phyloP scores from a whole-genome alignment of 306 rosid genomes.

The Fragaria ananassa region DNA sequence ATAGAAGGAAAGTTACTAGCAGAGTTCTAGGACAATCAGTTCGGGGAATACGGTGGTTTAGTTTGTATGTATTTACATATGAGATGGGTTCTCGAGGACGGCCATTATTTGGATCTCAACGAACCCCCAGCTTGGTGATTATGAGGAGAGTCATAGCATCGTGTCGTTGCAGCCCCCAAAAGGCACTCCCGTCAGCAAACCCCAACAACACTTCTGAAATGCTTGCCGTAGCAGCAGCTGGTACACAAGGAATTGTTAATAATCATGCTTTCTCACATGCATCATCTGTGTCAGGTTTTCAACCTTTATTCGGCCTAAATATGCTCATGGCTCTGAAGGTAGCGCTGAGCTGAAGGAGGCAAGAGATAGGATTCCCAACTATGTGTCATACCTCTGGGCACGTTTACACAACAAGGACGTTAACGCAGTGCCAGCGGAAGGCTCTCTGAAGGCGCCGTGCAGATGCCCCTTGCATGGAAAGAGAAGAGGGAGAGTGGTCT shows the following conservation, averaged over 20 bases:
- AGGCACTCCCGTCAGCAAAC: conserved; percentile 60
- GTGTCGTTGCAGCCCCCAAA: conserved; percentile 60
- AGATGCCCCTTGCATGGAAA: conserved; percentile 50
- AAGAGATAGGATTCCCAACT: conserved; percentile 37
- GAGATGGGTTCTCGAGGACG: conserved; percentile 98
- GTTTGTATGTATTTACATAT: conserved; percentile 75
- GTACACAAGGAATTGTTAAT: conserved; percentile 57
- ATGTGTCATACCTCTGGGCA: conserved; percentile 32
- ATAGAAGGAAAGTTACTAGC: conserved; percentile 33
- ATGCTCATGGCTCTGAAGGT: conserved; percentile 38
- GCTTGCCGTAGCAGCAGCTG: conserved; percentile 48
- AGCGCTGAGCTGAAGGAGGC: conserved; percentile 44
- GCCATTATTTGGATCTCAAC: conserved; percentile 88
- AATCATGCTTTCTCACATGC: conserved; percentile 80
- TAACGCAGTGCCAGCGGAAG: conserved; percentile 39
- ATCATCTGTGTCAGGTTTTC: conserved; percentile 85
- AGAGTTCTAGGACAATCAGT: background rate
- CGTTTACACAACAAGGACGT: conserved; percentile 37
- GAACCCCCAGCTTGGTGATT: conserved; percentile 89
- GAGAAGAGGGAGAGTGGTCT: conserved; percentile 99
- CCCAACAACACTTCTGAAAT: conserved; percentile 45
- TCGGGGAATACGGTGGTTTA: conserved; percentile 30
- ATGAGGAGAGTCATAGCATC: conserved; percentile 52
- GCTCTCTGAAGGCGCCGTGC: no score
- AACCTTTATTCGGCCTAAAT: conserved; percentile 77